These are phyloP conservation scores for Coccomyxa sp. DNA, from an alignment of 139 green algal species.

Conservation along the genomic window DNA sequence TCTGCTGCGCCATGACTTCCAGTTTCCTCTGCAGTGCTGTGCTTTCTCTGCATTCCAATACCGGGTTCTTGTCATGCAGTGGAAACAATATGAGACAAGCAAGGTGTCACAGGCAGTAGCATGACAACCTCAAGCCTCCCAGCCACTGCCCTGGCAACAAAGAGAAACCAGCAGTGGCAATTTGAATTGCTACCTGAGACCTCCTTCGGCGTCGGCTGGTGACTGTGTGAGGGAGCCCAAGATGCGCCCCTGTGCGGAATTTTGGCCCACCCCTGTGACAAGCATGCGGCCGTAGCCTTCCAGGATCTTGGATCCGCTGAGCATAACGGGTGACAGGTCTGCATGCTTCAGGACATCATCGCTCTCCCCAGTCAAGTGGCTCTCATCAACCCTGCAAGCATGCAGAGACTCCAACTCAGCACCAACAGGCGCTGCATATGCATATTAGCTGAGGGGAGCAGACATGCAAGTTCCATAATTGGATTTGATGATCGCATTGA, in stretches of 20 bases:
- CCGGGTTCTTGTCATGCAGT: too few relatives aligned
- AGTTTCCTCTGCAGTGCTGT: constrained; percentile 76
- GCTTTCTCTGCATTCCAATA: constrained; percentile 35
- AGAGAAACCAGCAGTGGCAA: too few relatives aligned
- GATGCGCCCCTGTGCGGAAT: constrained; percentile 54
- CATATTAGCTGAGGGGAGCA: background rate
- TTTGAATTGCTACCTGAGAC: background rate
- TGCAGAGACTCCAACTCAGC: background rate
- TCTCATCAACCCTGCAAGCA: constrained; percentile 67
- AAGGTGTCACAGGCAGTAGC: too few relatives aligned
- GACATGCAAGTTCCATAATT: background rate
- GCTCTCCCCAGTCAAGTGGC: constrained; percentile 70
- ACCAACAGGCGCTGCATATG: background rate
- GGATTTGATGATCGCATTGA: background rate
- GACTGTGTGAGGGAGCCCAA: background rate
- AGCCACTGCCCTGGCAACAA: too few relatives aligned
- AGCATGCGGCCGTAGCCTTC: constrained; percentile 71
- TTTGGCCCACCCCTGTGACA: constrained; percentile 72
- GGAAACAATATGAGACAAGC: too few relatives aligned
- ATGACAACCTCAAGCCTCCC: too few relatives aligned
- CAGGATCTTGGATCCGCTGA: constrained; percentile 61
- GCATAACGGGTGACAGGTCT: constrained; percentile 24
- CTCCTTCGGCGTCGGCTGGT: background rate
- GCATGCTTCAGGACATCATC: constrained; percentile 61
- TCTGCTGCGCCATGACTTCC: constrained; percentile 57